Base-by-base conservation (phyloP, 2,329 filamentous ascomycete genomes). In the Sporothrix globosa region DNA sequence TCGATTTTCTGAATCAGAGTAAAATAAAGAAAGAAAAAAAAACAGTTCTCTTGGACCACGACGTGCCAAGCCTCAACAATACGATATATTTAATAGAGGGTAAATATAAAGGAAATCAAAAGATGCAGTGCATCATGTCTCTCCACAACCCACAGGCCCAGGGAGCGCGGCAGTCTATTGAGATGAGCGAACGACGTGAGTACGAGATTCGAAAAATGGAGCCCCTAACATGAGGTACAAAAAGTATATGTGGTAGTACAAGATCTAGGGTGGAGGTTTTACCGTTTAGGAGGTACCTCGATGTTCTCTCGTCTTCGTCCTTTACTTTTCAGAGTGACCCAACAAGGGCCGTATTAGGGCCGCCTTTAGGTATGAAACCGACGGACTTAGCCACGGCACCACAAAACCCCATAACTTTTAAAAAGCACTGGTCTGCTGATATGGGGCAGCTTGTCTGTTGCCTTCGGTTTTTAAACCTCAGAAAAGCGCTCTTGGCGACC, bases 121-220 rank as follows among this genome's bases (percentile, higher is more conserved):
- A 24, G 58, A 21, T 2, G 21, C 39, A 24, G 41, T 50, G 14
- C 17, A 34, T n/a, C 46, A 3, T 19, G 19, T 34, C 46, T 24
- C 44, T 66, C 61, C 61, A 66, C 41, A 50, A 21, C 10, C 24
- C 9, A 34, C 44, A 50, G 44, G 61, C 17, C 61, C 61, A 17
- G 34, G 11, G 27, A 34, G 44, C 34, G 24, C 39, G 39, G 39
- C 21, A 17, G 11, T 44, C 14, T 30, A 19, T 65, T 30, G 24
- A 27, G 60, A 63, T 48, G 60, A 48, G 60, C 46, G 41, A 61
- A 34, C 5, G 34, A 17, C 14, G 41, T 5, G 39, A 41, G 39
- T 19, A 21, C 58, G 13, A 61, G 58, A 60, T 41, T 21, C 9
- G 39, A 21, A 21, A 21, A 21, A 46, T 27, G 13, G 39, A 46